These are phyloP conservation scores for Galerina sulciceps DNA, from an alignment of 768 basidiomycete species.

Conservation along the genomic window DNA sequence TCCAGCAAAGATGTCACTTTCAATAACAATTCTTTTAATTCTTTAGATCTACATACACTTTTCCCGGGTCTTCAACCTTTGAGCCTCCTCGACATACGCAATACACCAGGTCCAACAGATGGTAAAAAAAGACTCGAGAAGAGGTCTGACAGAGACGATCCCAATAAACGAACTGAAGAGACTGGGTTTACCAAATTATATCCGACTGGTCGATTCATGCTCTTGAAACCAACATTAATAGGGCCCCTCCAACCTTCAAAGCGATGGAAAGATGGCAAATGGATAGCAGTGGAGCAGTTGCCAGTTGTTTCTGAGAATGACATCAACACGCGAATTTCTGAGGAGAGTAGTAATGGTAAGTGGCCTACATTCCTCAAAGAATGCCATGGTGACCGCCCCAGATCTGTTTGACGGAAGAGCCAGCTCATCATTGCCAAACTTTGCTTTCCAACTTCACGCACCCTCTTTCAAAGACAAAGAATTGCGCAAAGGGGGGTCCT, in stretches of 20 bases:
- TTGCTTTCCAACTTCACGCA: conserved; percentile 40
- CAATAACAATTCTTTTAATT: conserved; percentile 30
- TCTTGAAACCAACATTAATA: conserved; percentile 80
- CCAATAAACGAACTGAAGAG: conserved; percentile 80
- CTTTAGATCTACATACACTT: conserved; percentile 56
- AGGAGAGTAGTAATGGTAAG: conserved; percentile 59
- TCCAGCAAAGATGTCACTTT: conserved; percentile 14
- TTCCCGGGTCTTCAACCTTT: conserved; percentile 85
- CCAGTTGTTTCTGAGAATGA: conserved; percentile 49
- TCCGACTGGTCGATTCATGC: conserved; percentile 79
- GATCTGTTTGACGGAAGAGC: conserved; percentile 45
- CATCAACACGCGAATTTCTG: conserved; percentile 39
- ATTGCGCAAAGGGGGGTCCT: conserved; percentile 30
- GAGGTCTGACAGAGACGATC: conserved; percentile 66
- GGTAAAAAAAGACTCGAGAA: conserved; percentile 63
- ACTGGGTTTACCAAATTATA: conserved; percentile 75
- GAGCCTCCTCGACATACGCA: conserved; percentile 54
- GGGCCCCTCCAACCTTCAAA: conserved; percentile 83
- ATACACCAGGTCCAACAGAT: conserved; percentile 26
- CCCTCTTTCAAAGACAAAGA: conserved; percentile 48
- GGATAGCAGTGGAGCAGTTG: conserved; percentile 67
- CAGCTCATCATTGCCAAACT: conserved; percentile 16
- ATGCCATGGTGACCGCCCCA: conserved; percentile 16
- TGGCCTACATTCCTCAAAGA: conserved; percentile 4
- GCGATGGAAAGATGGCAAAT: conserved; percentile 68